Percentiles rank a stretch among this genome's conserved stretches.
phyloP scores from a whole-genome alignment of 2,329 filamentous ascomycete genomes.

The Hymenoscyphus fructigenus region DNA sequence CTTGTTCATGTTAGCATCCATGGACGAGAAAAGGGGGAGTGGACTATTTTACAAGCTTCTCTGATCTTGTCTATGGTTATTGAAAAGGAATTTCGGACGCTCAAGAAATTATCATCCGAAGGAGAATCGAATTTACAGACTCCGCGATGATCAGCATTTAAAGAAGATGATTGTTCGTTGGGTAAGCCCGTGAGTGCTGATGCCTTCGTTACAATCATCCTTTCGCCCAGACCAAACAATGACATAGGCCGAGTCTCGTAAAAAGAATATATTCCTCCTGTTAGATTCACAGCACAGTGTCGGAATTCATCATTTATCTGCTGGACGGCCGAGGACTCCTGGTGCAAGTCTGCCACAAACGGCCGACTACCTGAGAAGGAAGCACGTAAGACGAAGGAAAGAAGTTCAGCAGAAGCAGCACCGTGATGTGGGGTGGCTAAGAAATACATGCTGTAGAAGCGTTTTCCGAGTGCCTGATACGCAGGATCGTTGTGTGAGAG shows the following conservation, averaged over 20 bases:
- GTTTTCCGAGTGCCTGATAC: too few relatives aligned
- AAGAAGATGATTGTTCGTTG: conserved; percentile 26
- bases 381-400: conserved; percentile 5
- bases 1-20: too few relatives aligned
- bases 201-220: too few relatives aligned
- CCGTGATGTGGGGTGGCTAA: conserved; percentile 39
- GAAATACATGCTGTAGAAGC: conserved; percentile 37
- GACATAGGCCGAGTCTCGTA: conserved; percentile 43
- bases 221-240: too few relatives aligned
- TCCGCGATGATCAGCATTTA: conserved; percentile 36
- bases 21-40: too few relatives aligned
- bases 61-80: conserved; percentile 2
- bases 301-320: conserved; percentile 47
- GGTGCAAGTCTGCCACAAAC: too few relatives aligned
- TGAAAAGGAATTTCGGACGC: conserved; percentile 12
- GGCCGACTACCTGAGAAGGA: too few relatives aligned
- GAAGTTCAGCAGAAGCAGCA: conserved; percentile 15
- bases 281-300: conserved; percentile 38
- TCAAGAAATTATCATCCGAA: conserved; percentile 21
- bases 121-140: conserved; percentile 34
- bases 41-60: too few relatives aligned
- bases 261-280: conserved; percentile 42
- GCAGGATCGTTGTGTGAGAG: too few relatives aligned
- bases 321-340: conserved; percentile 35
- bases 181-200: conserved; percentile 25